Evolutionary conservation across 768 basidiomycete species (phyloP), one percentile per base, ranked within the genome.

Genomic region (Collybia sordida): DNA sequence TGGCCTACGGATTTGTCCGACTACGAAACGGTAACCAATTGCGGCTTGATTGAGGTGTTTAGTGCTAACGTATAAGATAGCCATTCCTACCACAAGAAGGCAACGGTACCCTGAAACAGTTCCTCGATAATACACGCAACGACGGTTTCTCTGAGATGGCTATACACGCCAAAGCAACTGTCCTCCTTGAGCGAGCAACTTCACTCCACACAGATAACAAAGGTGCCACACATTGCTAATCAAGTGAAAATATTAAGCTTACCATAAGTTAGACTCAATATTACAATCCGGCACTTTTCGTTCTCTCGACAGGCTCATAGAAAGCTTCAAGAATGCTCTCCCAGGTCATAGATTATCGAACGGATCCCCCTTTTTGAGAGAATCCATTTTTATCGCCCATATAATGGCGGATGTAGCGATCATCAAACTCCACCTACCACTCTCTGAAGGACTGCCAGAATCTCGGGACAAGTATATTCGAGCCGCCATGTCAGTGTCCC

Each of bases 1-100:
- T 56, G 55, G 55, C 55, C 55, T 9, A 38, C 48, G 12, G 48
- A 52, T 18, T 41, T 47, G 4, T 22, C 36, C n/a, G 17, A 47
- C 18, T 50, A 47, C 12, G 48, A 54, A 40, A 31, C 37, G 37
- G 50, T 51, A 18, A 6, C 31, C 9, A 22, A 21, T 35, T 1
- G 42, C 4, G 23, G 3, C 9, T 21, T 22, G 6, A 5, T 3
- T 34, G 24, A 31, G 31, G 14, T 12, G 3, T 34, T 6, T 46
- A 9, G 9, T 2, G 11, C 24, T 22, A 12, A 21, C 7, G 1
- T 21, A 15, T 14, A 12, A 6, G 4, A 25, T 7, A 23, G 25
- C 9, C 18, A 27, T 35, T 18, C 19, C 19, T 35, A 4, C 22
- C 37, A n/a, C 22, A 17, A n/a, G 21, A 46, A 19, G 25, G 6